Evolutionary conservation across 805 yeast genomes (phyloP).

Genomic region (Lachancea mirantina): DNA sequence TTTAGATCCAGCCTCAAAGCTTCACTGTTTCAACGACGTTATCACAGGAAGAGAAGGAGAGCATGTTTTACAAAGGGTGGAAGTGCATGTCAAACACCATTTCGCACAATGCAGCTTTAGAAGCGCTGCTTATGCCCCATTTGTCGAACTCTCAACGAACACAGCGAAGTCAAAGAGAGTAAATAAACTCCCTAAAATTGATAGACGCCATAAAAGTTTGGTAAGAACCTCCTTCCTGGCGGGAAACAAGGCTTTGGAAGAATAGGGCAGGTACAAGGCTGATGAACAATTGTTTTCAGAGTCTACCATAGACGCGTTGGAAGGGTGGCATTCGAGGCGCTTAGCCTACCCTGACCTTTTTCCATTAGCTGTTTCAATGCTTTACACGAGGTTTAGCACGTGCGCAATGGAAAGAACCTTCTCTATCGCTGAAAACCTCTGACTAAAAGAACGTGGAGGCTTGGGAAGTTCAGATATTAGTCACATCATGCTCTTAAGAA

Average conservation of each 20-base stretch:
- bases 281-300: neutral
- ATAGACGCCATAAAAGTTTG: neutral
- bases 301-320: slow-evolving; percentile 1
- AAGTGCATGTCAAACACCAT: neutral
- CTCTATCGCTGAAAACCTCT: too few species aligned
- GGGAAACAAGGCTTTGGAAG: too few species aligned
- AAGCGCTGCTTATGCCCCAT: too few species aligned
- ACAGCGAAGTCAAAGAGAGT: neutral
- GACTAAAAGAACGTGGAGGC: neutral
- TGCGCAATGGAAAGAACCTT: slow-evolving; percentile 2
- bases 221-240: too few species aligned
- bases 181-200: neutral
- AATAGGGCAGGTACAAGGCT: slow-evolving; percentile 4
- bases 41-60: slow-evolving; percentile 1
- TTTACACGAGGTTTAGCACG: slow-evolving; percentile 5
- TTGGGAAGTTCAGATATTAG: neutral
- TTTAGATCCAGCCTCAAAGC: slow-evolving; percentile 9
- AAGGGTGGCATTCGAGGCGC: slow-evolving; percentile 4
- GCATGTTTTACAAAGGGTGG: too few species aligned
- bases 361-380: slow-evolving; percentile 2
- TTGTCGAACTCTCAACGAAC: too few species aligned
- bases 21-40: slow-evolving; percentile 2
- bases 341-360: slow-evolving; percentile 3
- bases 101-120: neutral
- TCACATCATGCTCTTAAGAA: slow-evolving; percentile 2